These are phyloP conservation scores for Diaporthe longicolla DNA, from an alignment of 2,329 filamentous ascomycete species.

Conservation along the genomic window DNA sequence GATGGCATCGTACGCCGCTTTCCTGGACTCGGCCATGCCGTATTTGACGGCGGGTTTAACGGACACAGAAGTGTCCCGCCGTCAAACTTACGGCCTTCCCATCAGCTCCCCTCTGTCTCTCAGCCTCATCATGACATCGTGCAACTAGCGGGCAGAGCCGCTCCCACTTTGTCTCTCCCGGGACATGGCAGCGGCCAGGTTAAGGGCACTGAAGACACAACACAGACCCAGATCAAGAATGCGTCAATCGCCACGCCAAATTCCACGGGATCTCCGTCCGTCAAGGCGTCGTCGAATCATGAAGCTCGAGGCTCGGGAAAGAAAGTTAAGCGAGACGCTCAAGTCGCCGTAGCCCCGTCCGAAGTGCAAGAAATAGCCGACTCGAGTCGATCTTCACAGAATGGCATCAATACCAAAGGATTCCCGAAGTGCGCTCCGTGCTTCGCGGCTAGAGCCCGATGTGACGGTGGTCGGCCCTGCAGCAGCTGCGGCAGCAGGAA, in stretches of 20 bases:
- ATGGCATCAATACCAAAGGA: neutral
- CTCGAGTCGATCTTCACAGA: neutral
- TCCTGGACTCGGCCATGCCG: neutral
- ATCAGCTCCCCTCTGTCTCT: neutral
- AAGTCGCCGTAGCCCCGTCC: neutral
- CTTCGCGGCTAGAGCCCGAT: neutral
- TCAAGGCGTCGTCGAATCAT: neutral
- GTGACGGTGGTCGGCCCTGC: conserved; percentile 10
- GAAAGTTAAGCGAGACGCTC: neutral
- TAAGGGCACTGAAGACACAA: neutral
- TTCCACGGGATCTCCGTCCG: neutral
- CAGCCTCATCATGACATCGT: neutral
- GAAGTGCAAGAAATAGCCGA: neutral
- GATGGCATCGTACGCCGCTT: neutral
- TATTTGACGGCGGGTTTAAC: neutral
- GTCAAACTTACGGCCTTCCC: neutral
- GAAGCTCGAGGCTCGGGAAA: neutral
- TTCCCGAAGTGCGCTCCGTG: conserved; percentile 12
- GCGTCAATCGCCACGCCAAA: neutral
- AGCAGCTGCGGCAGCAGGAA: neutral
- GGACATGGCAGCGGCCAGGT: neutral
- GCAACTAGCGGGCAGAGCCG: neutral
- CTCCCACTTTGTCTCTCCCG: no score
- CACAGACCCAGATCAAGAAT: neutral
- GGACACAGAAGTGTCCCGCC: no score